Base-by-base conservation (phyloP, 2,329 filamentous ascomycete species). In the Fusarium paranaense region DNA sequence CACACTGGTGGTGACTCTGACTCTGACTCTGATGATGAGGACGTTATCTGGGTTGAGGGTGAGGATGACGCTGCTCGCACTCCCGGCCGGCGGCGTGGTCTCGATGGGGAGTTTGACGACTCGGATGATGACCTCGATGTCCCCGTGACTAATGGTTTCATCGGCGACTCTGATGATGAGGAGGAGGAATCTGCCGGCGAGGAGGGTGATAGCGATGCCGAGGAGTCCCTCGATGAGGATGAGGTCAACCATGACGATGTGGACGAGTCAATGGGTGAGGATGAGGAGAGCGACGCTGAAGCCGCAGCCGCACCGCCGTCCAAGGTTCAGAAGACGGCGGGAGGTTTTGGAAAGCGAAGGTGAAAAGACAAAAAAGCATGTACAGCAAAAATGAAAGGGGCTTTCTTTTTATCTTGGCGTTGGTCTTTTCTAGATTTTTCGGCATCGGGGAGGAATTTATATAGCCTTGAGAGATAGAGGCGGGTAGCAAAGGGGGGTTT, bases 31-130 rank as follows among this genome's bases (percentile, higher is more conserved):
- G 85, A 90, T 5, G 89, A 93, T 9, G 91, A 92, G 42, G 92
- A 94, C 72, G 90, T 97, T 6, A 92, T 98, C 62, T 98, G 97
- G 80, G 94, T 98, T 2, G 95, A 98, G 81, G 95, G 94, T 1
- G 89, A 95, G 78, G 95, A 94, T 1, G 89, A 95, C 78, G 91
- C 93, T 33, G 89, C 91, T 35, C 86, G 88, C 22, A 86, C 84
- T 61, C 73, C 80, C 68, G 64, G 80, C 76, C 72, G 81, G 73
- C 73, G 82, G 70, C 76, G 80, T 42, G 79, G 81, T 32, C 81
- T 83, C 56, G 82, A 82, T 47, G 42, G 83, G 79, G 75, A 76
- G 47, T 74, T 80, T 74, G 87, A 88, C 66, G 87, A 89, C 16
- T 76, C 73, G 37, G 86, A 89, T 6, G 88, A 90, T 5, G 88